Conservation (phyloP, 495 filamentous ascomycete genomes). For the Filosporella fistucella region DNA sequence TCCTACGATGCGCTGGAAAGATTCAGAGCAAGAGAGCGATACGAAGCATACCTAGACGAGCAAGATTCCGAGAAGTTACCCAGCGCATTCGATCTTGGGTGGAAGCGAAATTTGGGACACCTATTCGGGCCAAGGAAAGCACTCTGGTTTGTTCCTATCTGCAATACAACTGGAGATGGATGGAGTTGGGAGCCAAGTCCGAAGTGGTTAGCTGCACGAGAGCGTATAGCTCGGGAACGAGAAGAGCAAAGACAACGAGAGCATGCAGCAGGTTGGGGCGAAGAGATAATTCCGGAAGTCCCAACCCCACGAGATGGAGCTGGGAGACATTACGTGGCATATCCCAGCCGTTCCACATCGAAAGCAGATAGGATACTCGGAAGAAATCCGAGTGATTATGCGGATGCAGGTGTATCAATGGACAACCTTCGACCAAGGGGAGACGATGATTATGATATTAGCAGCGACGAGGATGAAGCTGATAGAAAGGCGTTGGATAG, state of each 20-base stretch:
- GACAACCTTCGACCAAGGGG: conserved; percentile 21
- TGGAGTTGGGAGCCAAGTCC: conserved; percentile 88
- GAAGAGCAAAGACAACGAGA: conserved; percentile 57
- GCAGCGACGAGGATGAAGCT: conserved; percentile 25
- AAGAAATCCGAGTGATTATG: conserved; percentile 25
- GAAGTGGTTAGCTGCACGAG: conserved; percentile 64
- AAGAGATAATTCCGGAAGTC: conserved; percentile 12
- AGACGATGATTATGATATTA: conserved; percentile 20
- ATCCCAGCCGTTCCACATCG: conserved; percentile 12
- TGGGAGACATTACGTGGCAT: conserved; percentile 23
- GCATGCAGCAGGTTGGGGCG: conserved; percentile 49
- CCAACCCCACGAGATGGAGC: conserved; percentile 16
- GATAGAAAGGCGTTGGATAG: conserved; percentile 18
- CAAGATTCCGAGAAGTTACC: conserved; percentile 81
- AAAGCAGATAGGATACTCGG: conserved; percentile 35
- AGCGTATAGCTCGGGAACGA: conserved; percentile 52
- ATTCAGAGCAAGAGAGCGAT: conserved; percentile 63
- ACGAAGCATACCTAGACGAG: conserved; percentile 86
- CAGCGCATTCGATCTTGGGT: conserved; percentile 88
- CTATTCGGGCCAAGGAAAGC: conserved; percentile 69
- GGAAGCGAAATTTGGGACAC: conserved; percentile 70
- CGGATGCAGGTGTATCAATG: conserved; percentile 27
- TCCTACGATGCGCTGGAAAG: conserved; percentile 69
- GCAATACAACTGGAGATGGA: conserved; percentile 85
- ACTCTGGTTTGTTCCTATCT: conserved; percentile 76